Evolutionary conservation across 371 early-diverging fungal genomes (phyloP).

Genomic region (Rhizopus arrhizus): DNA sequence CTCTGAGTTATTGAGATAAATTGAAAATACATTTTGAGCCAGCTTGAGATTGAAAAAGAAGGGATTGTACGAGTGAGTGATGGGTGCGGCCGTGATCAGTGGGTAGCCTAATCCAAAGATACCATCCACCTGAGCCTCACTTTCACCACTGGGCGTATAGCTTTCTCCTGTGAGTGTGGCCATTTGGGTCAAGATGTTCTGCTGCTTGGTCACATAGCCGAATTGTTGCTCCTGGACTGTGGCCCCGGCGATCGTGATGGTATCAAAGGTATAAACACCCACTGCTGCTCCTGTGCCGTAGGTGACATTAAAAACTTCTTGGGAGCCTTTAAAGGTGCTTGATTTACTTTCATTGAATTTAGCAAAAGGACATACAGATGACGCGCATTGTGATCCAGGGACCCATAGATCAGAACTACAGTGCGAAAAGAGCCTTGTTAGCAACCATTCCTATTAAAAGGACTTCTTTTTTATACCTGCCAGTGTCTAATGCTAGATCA

Average conservation of each 20-base stretch:
- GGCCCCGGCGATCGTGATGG: slow-evolving; percentile 33
- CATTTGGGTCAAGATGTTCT: slow-evolving; percentile 27
- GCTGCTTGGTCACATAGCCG: slow-evolving; percentile 31
- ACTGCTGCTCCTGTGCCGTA: slow-evolving; percentile 44
- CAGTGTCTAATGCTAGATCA: slow-evolving; percentile 34
- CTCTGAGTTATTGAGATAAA: slow-evolving; percentile 34
- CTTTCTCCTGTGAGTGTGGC: slow-evolving; percentile 3
- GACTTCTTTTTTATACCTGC: slow-evolving; percentile 20
- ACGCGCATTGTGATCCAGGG: slow-evolving; percentile 33
- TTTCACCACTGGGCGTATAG: slow-evolving; percentile 7
- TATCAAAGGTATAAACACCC: slow-evolving; percentile 37
- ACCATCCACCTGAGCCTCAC: slow-evolving; percentile 32
- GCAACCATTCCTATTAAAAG: too few species aligned
- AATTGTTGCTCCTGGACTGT: slow-evolving; percentile 44
- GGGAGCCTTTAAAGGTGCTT: slow-evolving; percentile 27
- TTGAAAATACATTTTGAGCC: slow-evolving; percentile 40
- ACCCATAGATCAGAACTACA: slow-evolving; percentile 48
- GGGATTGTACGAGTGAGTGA: slow-evolving; percentile 33
- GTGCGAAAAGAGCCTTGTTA: background rate
- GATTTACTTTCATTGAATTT: slow-evolving; percentile 38
- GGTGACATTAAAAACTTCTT: slow-evolving; percentile 22
- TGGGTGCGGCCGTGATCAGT: slow-evolving; percentile 33
- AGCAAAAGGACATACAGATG: slow-evolving; percentile 28
- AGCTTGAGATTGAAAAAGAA: slow-evolving; percentile 49
- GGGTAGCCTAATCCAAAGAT: slow-evolving; percentile 52